These are phyloP conservation scores for Osmozyma mogii DNA, from an alignment of 805 yeast genomes.

Conservation along the genomic window DNA sequence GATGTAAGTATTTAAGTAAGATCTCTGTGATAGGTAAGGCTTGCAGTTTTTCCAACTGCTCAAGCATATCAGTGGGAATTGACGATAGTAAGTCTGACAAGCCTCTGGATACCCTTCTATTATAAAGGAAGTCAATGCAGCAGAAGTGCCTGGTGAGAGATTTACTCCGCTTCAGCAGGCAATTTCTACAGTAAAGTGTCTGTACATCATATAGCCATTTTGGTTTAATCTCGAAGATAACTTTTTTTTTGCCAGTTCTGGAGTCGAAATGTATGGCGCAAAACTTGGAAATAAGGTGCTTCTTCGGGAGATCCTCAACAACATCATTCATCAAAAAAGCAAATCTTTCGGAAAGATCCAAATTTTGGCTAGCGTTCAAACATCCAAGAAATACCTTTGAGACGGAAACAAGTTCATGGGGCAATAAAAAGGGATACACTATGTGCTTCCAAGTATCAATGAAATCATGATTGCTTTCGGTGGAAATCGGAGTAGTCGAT, in stretches of 20 bases:
- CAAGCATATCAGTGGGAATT: not conserved
- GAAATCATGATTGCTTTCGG: not conserved
- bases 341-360: not conserved
- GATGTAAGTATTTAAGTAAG: not conserved
- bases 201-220: not conserved
- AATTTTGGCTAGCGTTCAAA: not conserved
- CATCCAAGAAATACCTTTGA: not conserved
- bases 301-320: not conserved
- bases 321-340: not conserved
- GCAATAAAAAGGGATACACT: not conserved
- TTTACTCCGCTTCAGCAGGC: not conserved
- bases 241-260: not conserved
- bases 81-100: not conserved
- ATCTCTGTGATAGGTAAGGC: too few relatives aligned
- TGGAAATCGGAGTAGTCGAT: not conserved
- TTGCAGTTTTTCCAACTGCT: not conserved
- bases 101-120: not conserved
- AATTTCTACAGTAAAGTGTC: not conserved
- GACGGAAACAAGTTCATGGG: not conserved
- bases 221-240: not conserved
- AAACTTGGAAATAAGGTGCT: not conserved
- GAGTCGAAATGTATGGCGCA: not conserved
- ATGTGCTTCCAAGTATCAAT: not conserved
- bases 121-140: not conserved
- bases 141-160: not conserved